A percentile compares a stretch with the other conserved stretches of the same genome.
These are phyloP conservation scores for Beauveria australis DNA, from an alignment of 2,329 filamentous ascomycete species.

Conservation along the genomic window DNA sequence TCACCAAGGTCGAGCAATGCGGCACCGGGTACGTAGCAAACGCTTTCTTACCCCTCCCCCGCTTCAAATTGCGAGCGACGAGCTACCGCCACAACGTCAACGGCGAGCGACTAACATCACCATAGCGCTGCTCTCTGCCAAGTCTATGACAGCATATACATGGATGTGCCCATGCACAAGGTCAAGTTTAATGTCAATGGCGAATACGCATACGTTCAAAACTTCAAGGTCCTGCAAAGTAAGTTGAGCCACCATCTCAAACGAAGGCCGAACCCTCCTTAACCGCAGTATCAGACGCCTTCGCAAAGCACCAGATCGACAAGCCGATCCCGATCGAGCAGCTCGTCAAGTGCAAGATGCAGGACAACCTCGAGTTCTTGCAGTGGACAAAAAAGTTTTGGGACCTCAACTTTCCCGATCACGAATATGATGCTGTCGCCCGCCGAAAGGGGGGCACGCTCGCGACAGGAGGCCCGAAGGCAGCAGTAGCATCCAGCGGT, in stretches of 20 bases:
- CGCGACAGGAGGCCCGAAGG: slow-evolving; percentile 39
- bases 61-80: slow-evolving; percentile 9
- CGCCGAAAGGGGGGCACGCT: slow-evolving; percentile 72
- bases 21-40: slow-evolving; percentile 72
- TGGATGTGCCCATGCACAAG: slow-evolving; percentile 86
- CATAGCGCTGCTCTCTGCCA: slow-evolving; percentile 87
- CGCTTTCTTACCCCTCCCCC: slow-evolving; percentile 15
- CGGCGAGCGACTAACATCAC: slow-evolving; percentile 9
- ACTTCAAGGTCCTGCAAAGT: slow-evolving; percentile 98
- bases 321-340: slow-evolving; percentile 81
- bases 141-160: slow-evolving; percentile 96
- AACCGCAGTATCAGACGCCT: slow-evolving; percentile 51
- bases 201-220: slow-evolving; percentile 96
- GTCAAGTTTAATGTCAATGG: slow-evolving; percentile 98
- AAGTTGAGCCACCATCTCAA: slow-evolving; percentile 25
- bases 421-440: slow-evolving; percentile 86
- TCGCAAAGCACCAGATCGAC: slow-evolving; percentile 80
- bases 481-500: slow-evolving; percentile 40
- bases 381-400: slow-evolving; percentile 96
- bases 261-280: slow-evolving; percentile 1
- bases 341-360: slow-evolving; percentile 98
- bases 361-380: slow-evolving; percentile 98
- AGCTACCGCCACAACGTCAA: neutral
- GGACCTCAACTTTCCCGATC: slow-evolving; percentile 96
- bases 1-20: slow-evolving; percentile 98